Base-by-base conservation (phyloP, 2,329 filamentous ascomycete species). In the Venturia carpophila region DNA sequence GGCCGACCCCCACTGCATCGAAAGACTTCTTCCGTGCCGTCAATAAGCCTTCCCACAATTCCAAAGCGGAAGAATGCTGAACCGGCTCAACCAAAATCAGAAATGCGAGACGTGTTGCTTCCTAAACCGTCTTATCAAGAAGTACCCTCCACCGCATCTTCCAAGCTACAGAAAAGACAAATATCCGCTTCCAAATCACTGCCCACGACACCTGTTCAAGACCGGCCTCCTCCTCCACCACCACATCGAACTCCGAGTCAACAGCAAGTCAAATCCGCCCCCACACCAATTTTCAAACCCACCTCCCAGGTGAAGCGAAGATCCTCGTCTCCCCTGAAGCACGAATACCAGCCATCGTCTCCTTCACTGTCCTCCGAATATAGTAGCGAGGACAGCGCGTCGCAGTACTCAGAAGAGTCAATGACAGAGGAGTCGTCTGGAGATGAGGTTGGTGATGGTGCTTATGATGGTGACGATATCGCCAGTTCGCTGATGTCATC, bases 301-400 rank as follows among this genome's bases (percentile, higher is more conserved):
- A 70, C 75, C 70, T 69, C 76, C 65, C 71, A 78, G 68, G 73
- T 77, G 9, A 73, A 88, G 72, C 85, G 92, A 56, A 86, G 92
- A 21, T 89, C 87, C 1, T 97, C 94, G 0, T 99, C 94, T 1
- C 94, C 94, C 0, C 80, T 99, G 62, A 99, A 99, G 78, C 93
- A 97, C 73, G 93, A 99, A 77, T 99, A 97, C 71, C 88, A 92
- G 68, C 93, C 93, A 17, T 97, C 94, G 19, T 86, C 85, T 7
- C 85, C 84, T 58, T 87, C 86, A 7, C 82, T 82, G 10, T 82
- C 21, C 11, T 56, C 43, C 9, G 34, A 62, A 21, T 47, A 79
- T 1, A 81, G 84, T 64, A 86, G 82, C 58, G 83, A 85, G 60
- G 78, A 79, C 52, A 83, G 82, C 17, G 78, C 77, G 9, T 74